Evolutionary conservation across 2,329 filamentous ascomycete genomes (phyloP), one percentile per base, ranked within the genome.

Genomic region (Monosporascus cannonballus): DNA sequence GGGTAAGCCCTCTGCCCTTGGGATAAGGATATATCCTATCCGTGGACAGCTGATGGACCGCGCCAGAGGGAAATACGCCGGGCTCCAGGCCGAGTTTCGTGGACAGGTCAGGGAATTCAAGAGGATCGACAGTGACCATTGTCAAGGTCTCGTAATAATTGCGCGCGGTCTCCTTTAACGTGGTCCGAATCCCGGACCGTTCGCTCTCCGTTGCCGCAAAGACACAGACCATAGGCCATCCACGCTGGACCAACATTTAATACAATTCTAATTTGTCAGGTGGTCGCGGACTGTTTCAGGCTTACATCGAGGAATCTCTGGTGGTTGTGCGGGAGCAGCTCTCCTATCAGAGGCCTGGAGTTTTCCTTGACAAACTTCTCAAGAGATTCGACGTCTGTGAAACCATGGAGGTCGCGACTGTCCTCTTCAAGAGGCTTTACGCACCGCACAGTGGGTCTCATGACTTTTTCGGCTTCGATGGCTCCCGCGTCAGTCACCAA

Each of bases 181-280:
- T 54, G 20, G 54, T 50, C 8, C 69, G 64, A 11, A 71, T 59
- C 18, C 58, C 48, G 14, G 66, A 56, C 0, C 70, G 64, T 34
- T 66, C 61, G 6, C 51, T 25, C 34, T 65, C 61, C 24, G 65
- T 67, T 5, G 55, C 47, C 7, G 67, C 65, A 52, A 73, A 71
- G 47, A 73, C 55, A 55, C 72, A 73, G 44, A 73, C 61, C 57
- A 72, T 71, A 6, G 70, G 65, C 64, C 64, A 69, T 20, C 63
- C 67, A 44, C 66, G 67, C 63, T 69, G 51, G 42, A 22, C 6
- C 9, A 15, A 22, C 8, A 25, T 20, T 42, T 49, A 18, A n/a
- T 46, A 15, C 18, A 36, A 22, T 15, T 47, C n/a, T 11, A 15
- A 22, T 9, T 6, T 8, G 7, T 30, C 9, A 34, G 15, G 9